Conservation (phyloP, 1,139 yeast genomes). For the Geotrichum phurueaensis region DNA sequence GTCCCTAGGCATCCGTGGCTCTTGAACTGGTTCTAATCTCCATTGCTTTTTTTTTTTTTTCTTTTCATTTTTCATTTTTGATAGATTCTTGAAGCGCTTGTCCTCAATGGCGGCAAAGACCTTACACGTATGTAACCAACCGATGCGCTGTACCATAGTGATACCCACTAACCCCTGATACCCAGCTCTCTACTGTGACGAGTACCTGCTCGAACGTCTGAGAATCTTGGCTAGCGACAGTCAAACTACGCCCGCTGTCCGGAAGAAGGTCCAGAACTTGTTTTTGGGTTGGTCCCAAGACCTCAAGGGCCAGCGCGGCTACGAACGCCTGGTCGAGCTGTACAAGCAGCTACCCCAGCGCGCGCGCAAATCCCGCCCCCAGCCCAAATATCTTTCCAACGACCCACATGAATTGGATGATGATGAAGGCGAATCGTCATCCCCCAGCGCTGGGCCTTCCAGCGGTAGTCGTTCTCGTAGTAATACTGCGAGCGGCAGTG, state of each 20-base stretch:
- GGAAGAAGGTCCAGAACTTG: constrained; percentile 42
- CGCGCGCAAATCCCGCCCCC: constrained; percentile 33
- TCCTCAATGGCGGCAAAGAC: constrained; percentile 63
- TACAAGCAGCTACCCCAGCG: constrained; percentile 41
- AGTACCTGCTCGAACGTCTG: constrained; percentile 61
- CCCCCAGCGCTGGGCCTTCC: constrained; percentile 8
- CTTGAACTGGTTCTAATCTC: background rate
- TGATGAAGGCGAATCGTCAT: constrained; percentile 23
- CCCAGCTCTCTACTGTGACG: constrained; percentile 56
- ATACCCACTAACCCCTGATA: background rate
- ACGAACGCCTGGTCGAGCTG: constrained; percentile 47
- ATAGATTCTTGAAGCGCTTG: constrained; percentile 59
- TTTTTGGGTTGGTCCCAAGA: constrained; percentile 63
- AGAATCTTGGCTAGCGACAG: constrained; percentile 46
- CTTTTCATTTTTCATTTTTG: background rate
- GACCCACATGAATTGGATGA: constrained; percentile 27
- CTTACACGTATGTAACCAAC: constrained; percentile 27
- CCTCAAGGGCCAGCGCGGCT: constrained; percentile 47
- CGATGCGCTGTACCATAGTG: constrained; percentile 34
- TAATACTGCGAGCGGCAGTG: constrained; percentile 4
- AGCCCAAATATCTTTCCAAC: constrained; percentile 25
- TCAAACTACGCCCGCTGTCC: constrained; percentile 43
- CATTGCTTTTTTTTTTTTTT: too few species aligned
- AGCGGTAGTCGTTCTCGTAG: constrained; percentile 5
- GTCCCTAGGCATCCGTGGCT: background rate